These are phyloP conservation scores for Pseudocercospora fuligena DNA, from an alignment of 2,329 filamentous ascomycete genomes.

Conservation along the genomic window DNA sequence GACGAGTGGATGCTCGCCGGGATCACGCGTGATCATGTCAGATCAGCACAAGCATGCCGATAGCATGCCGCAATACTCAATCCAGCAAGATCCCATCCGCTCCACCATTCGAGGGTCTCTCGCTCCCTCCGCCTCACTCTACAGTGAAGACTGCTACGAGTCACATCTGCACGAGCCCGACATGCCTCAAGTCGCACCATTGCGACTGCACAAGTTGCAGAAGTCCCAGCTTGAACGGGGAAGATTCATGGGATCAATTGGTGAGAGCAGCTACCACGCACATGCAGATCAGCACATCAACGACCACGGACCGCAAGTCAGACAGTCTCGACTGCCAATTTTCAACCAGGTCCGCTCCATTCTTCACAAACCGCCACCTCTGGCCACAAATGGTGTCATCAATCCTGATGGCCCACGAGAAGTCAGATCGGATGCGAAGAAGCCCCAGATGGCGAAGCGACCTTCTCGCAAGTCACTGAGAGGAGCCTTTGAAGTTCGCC, in stretches of 20 bases:
- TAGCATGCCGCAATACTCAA: conserved; percentile 47
- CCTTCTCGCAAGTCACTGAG: conserved; percentile 20
- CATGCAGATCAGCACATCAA: conserved; percentile 31
- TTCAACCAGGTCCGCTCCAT: conserved; percentile 42
- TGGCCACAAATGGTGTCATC: conserved; percentile 25
- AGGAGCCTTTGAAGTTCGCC: conserved; percentile 16
- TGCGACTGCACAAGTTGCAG: conserved; percentile 24
- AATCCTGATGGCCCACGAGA: conserved; percentile 31
- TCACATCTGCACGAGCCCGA: conserved; percentile 22
- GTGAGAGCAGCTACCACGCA: conserved; percentile 24
- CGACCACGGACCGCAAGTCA: conserved; percentile 33
- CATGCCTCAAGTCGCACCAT: conserved; percentile 31
- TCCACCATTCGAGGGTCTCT: conserved; percentile 35
- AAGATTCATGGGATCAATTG: neutral
- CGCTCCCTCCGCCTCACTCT: conserved; percentile 40
- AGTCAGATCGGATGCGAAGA: conserved; percentile 2
- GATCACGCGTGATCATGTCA: conserved; percentile 15
- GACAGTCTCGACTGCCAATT: conserved; percentile 37
- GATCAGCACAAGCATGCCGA: conserved; percentile 21
- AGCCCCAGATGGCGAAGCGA: conserved; percentile 5
- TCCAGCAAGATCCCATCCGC: conserved; percentile 32
- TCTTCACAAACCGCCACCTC: conserved; percentile 36
- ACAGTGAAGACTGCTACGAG: conserved; percentile 43
- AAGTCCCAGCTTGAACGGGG: conserved; percentile 3
- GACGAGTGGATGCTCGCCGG: conserved; percentile 9